phyloP scores from a whole-genome alignment of 768 basidiomycete genomes.

The Serendipita indica region DNA sequence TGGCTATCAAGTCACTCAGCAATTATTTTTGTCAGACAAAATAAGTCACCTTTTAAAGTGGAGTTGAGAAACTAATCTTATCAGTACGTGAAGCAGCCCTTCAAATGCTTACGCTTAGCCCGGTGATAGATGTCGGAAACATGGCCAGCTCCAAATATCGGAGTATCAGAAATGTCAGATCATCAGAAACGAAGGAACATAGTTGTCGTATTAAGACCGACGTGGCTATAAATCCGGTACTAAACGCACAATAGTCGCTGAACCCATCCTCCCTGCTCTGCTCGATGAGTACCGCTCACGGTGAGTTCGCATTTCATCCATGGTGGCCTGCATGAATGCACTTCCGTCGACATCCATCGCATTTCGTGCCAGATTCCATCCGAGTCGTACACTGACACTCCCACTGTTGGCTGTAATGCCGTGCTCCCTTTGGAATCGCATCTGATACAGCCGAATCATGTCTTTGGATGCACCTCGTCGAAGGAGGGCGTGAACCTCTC shows the following conservation, averaged over 20 bases:
- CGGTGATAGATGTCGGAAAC: no score
- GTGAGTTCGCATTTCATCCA: not conserved
- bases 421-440: not conserved
- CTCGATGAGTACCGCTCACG: conserved; percentile 4
- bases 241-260: not conserved
- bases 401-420: not conserved
- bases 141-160: no score
- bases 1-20: not conserved
- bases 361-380: not conserved
- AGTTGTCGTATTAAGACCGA: no score
- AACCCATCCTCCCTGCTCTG: not conserved
- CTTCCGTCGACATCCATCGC: not conserved
- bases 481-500: not conserved
- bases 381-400: not conserved
- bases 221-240: no score
- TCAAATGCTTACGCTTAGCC: not conserved
- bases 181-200: no score
- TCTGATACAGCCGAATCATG: not conserved
- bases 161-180: no score
- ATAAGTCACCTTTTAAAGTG: not conserved
- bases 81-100: not conserved
- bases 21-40: not conserved
- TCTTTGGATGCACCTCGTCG: not conserved
- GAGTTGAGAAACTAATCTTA: not conserved
- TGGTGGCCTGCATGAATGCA: not conserved